Conservation (phyloP, 805 yeast species). For the Candida tammaniensis region DNA sequence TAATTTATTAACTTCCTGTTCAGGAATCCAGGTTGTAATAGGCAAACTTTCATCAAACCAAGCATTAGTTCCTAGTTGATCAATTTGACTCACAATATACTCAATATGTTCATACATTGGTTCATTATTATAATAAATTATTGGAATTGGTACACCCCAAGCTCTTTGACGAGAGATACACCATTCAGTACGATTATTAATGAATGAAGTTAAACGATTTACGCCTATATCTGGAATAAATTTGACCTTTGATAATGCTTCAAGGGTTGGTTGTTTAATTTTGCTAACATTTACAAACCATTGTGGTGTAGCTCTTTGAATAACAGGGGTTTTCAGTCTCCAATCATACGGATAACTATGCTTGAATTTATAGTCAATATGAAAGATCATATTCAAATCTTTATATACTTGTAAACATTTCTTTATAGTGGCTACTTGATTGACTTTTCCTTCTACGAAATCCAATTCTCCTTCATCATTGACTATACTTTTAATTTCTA, state of each 20-base stretch:
- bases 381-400: conserved; percentile 43
- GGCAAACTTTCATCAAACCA: conserved; percentile 67
- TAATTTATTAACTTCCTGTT: conserved; percentile 16
- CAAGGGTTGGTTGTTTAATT: conserved; percentile 61
- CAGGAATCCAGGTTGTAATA: conserved; percentile 72
- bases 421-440: conserved; percentile 22
- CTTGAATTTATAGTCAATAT: conserved; percentile 47
- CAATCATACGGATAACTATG: conserved; percentile 97
- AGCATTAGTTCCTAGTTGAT: conserved; percentile 61
- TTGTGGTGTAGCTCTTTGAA: conserved; percentile 92
- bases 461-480: conserved; percentile 67
- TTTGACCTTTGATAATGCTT: conserved; percentile 57
- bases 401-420: conserved; percentile 56
- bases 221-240: conserved; percentile 75
- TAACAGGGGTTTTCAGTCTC: conserved; percentile 95
- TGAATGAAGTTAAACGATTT: conserved; percentile 68
- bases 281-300: conserved; percentile 89
- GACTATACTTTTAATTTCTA: conserved; percentile 73
- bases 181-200: conserved; percentile 86
- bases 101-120: conserved; percentile 59
- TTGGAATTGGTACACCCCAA: conserved; percentile 99
- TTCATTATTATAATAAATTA: conserved; percentile 53
- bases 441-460: conserved; percentile 48
- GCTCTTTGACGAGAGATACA: conserved; percentile 93
- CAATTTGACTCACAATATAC: conserved; percentile 56